These are phyloP conservation scores for Toxicodendron radicans DNA, from an alignment of 345 rosid genomes.

Conservation along the genomic window DNA sequence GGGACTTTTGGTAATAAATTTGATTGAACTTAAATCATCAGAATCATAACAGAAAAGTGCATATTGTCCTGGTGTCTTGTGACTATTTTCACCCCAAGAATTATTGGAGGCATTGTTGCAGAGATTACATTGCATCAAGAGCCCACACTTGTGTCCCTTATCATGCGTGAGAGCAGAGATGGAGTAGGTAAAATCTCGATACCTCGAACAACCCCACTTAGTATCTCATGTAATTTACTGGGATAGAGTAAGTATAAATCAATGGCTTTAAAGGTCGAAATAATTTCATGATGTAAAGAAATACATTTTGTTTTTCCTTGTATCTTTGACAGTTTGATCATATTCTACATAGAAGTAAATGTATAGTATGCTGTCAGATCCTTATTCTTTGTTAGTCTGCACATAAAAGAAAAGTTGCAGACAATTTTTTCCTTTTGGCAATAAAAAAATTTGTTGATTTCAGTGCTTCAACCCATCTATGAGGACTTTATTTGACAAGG, in stretches of 20 bases:
- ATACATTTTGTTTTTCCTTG: neutral
- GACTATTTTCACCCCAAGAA: neutral
- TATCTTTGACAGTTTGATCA: neutral
- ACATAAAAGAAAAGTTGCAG: too few relatives aligned
- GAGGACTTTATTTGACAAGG: neutral
- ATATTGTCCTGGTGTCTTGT: neutral
- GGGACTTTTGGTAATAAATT: conserved; percentile 67
- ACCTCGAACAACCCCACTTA: neutral
- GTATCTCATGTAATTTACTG: neutral
- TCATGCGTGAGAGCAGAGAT: neutral
- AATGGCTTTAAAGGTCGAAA: neutral
- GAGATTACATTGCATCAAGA: neutral
- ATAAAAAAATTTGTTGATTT: neutral
- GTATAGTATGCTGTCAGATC: neutral
- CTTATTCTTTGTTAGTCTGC: neutral
- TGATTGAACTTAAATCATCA: neutral
- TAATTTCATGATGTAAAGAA: neutral
- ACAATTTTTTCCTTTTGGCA: neutral
- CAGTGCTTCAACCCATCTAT: neutral
- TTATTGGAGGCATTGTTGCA: neutral
- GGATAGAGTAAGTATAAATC: neutral
- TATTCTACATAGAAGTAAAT: neutral
- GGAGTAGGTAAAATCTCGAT: neutral
- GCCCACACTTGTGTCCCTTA: neutral
- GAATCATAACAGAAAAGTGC: neutral